These are phyloP conservation scores for Orbilia quercus DNA, from an alignment of 2,329 filamentous ascomycete species.

Conservation along the genomic window DNA sequence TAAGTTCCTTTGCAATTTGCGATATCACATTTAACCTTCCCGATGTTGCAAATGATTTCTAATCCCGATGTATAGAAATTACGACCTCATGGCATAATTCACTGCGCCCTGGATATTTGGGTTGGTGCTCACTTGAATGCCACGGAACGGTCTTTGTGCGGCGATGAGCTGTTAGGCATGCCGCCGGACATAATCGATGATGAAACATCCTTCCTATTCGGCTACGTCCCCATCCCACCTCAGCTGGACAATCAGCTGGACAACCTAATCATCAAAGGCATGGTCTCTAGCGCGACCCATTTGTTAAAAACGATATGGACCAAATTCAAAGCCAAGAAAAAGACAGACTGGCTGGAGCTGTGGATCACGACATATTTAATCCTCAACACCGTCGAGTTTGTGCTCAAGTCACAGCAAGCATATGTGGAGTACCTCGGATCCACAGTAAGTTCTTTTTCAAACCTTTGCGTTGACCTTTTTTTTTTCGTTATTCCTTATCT, in stretches of 20 bases:
- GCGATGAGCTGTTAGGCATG: slow-evolving; percentile 44
- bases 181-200: slow-evolving; percentile 52
- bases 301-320: slow-evolving; percentile 52
- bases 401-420: slow-evolving; percentile 47
- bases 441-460: slow-evolving; percentile 23
- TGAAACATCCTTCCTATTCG: slow-evolving; percentile 45
- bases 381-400: slow-evolving; percentile 51
- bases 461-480: background rate
- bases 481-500: background rate
- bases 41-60: slow-evolving; percentile 13
- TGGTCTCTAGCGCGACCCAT: slow-evolving; percentile 50
- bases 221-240: slow-evolving; percentile 48
- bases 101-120: slow-evolving; percentile 53
- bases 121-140: slow-evolving; percentile 52
- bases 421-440: slow-evolving; percentile 53
- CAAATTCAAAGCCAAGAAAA: slow-evolving; percentile 52
- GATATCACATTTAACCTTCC: slow-evolving; percentile 26
- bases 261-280: slow-evolving; percentile 52
- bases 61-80: slow-evolving; percentile 34
- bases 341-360: slow-evolving; percentile 51
- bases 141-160: slow-evolving; percentile 51
- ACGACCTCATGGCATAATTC: slow-evolving; percentile 52
- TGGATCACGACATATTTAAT: slow-evolving; percentile 49
- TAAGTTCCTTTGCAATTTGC: slow-evolving; percentile 23
- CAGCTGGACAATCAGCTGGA: slow-evolving; percentile 53